Conservation (phyloP, 1,284 basidiomycete genomes). For the Austropuccinia psidii region DNA sequence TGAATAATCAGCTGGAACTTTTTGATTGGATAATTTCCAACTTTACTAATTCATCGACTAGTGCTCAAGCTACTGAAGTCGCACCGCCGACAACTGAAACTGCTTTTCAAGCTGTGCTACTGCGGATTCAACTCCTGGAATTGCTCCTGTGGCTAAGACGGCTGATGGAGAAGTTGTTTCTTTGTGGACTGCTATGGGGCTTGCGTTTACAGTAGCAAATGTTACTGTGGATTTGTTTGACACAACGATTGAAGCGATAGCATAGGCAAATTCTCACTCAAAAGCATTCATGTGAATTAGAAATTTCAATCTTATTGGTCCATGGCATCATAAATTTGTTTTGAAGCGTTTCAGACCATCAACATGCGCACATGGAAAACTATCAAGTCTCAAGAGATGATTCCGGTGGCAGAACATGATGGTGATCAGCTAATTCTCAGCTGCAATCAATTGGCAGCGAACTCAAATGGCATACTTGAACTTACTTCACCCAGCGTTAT, state of each 20-base stretch:
- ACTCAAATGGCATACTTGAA: conserved; percentile 70
- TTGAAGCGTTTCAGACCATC: conserved; percentile 83
- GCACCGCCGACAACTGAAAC: conserved; percentile 29
- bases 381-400: conserved; percentile 86
- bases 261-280: conserved; percentile 76
- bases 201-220: conserved; percentile 65
- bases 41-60: conserved; percentile 60
- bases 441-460: conserved; percentile 63
- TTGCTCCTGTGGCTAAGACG: not conserved
- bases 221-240: conserved; percentile 92
- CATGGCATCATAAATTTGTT: conserved; percentile 73
- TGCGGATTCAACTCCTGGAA: too few relatives aligned
- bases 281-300: conserved; percentile 67
- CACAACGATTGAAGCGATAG: conserved; percentile 64
- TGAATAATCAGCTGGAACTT: conserved; percentile 58
- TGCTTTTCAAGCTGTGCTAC: too few relatives aligned
- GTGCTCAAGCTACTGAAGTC: conserved; percentile 27
- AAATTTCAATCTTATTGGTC: conserved; percentile 78
- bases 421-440: conserved; percentile 92
- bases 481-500: conserved; percentile 90
- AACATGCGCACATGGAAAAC: conserved; percentile 69
- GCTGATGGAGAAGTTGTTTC: conserved; percentile 55
- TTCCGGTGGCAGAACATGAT: conserved; percentile 79
- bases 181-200: conserved; percentile 63
- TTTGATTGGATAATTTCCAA: conserved; percentile 99